A percentile compares a stretch with the other conserved stretches of the same genome.
These are phyloP conservation scores for Colletotrichum sp. DNA, from an alignment of 2,329 filamentous ascomycete genomes.

Conservation along the genomic window DNA sequence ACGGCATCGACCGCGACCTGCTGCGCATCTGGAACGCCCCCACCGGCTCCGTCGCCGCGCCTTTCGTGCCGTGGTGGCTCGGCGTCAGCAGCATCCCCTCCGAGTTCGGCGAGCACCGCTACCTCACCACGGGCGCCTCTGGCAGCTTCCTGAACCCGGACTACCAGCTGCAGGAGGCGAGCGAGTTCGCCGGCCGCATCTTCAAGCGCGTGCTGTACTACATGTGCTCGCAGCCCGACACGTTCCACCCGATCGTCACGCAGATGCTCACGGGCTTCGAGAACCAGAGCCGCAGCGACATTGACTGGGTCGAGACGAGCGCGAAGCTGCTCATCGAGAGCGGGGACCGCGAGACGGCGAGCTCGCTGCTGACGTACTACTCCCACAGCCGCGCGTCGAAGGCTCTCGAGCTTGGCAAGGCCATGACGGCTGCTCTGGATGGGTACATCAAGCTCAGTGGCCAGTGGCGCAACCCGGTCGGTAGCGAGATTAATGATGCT, in stretches of 20 bases:
- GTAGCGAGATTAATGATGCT: conserved; percentile 35
- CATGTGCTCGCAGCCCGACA: conserved; percentile 29
- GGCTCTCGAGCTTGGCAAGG: conserved; percentile 26
- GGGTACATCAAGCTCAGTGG: conserved; percentile 28
- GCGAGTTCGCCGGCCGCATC: conserved; percentile 28
- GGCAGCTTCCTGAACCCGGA: conserved; percentile 29
- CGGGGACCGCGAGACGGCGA: conserved; percentile 24
- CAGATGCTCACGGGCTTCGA: conserved; percentile 28
- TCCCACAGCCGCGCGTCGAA: conserved; percentile 26
- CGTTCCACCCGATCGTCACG: conserved; percentile 28
- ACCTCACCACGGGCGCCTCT: conserved; percentile 30
- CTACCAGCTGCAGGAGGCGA: conserved; percentile 31
- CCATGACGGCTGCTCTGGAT: conserved; percentile 26
- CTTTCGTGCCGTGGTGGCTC: conserved; percentile 32
- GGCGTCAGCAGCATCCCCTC: conserved; percentile 27
- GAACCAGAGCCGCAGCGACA: conserved; percentile 22
- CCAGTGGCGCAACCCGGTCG: conserved; percentile 26
- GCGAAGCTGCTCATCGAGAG: conserved; percentile 21
- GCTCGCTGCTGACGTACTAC: conserved; percentile 26
- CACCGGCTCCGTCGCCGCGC: conserved; percentile 29
- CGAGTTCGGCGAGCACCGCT: conserved; percentile 32
- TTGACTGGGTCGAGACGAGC: conserved; percentile 27
- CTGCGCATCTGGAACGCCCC: conserved; percentile 30
- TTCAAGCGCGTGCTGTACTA: conserved; percentile 34
- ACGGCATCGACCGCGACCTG: conserved; percentile 24